Evolutionary conservation across 2,329 filamentous ascomycete genomes (phyloP).

Genomic region (Ascochyta rabiei): DNA sequence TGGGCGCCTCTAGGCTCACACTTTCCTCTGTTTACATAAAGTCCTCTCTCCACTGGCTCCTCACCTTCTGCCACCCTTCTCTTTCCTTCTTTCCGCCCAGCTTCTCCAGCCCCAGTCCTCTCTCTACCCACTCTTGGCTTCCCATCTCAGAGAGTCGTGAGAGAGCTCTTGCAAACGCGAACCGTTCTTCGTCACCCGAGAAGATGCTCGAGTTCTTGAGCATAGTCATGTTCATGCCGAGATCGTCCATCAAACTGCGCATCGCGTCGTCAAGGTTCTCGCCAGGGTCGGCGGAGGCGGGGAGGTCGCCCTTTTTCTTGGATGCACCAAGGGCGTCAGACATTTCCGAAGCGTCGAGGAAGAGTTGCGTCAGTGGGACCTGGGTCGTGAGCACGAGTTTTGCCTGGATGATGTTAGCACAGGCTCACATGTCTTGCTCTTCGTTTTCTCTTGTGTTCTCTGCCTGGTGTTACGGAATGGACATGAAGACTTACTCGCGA

Average conservation of each 20-base stretch:
- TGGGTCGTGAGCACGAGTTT: slow-evolving; percentile 93
- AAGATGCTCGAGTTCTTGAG: slow-evolving; percentile 88
- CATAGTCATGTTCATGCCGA: slow-evolving; percentile 82
- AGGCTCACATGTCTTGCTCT: not conserved
- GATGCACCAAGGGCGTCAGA: slow-evolving; percentile 53
- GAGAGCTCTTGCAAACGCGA: slow-evolving; percentile 90
- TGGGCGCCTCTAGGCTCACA: not conserved
- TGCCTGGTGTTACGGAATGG: not conserved
- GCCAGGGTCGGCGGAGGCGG: slow-evolving; percentile 49
- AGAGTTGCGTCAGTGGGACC: slow-evolving; percentile 83
- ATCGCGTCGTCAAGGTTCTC: slow-evolving; percentile 70
- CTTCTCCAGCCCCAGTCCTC: slow-evolving; percentile 69
- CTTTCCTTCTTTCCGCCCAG: slow-evolving; percentile 69
- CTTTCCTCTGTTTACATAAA: slow-evolving; percentile 26
- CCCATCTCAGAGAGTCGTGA: slow-evolving; percentile 91
- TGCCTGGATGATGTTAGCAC: slow-evolving; percentile 59
- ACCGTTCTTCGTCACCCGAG: slow-evolving; percentile 92
- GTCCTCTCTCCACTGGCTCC: slow-evolving; percentile 67
- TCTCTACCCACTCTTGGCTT: slow-evolving; percentile 91
- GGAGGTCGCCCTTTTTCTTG: slow-evolving; percentile 47
- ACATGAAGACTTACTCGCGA: slow-evolving; percentile 54
- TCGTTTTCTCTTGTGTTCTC: not conserved
- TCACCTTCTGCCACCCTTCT: slow-evolving; percentile 69
- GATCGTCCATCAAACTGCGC: slow-evolving; percentile 83
- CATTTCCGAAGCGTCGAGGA: slow-evolving; percentile 68